Evolutionary conservation across 176 grass and related monocot species (phyloP).

Genomic region (Metroxylon sagu): DNA sequence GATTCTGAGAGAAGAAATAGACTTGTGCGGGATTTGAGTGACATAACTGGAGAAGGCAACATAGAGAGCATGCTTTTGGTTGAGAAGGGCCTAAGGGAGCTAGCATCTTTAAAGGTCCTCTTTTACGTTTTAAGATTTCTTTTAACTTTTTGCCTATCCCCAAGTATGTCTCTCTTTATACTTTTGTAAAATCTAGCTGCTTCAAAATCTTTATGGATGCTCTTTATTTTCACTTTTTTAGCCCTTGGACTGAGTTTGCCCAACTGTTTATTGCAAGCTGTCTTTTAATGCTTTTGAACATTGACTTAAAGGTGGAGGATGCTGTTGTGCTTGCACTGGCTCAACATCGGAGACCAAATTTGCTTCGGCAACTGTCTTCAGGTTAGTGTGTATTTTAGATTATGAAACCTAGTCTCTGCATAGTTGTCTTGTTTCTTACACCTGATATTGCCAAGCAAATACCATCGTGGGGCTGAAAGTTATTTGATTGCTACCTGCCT

Average conservation of each 20-base stretch:
- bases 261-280: slow-evolving; percentile 5
- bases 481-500: no score
- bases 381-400: slow-evolving; percentile 32
- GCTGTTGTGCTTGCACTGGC: slow-evolving; percentile 87
- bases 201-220: no score
- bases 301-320: slow-evolving; percentile 78
- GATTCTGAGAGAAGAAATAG: slow-evolving; percentile 64
- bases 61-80: slow-evolving; percentile 98
- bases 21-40: slow-evolving; percentile 65
- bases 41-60: slow-evolving; percentile 92
- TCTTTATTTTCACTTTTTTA: neutral
- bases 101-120: slow-evolving; percentile 78
- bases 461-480: no score
- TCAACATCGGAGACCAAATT: slow-evolving; percentile 72
- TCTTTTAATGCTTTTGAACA: slow-evolving; percentile 15
- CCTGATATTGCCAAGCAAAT: neutral
- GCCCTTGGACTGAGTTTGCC: neutral
- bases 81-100: slow-evolving; percentile 96
- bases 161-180: neutral
- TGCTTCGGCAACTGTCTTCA: slow-evolving; percentile 88
- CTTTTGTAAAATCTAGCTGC: no score
- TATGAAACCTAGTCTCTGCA: neutral
- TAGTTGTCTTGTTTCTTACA: no score
- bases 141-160: neutral
- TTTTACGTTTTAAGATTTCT: no score